A percentile compares a stretch with the other conserved stretches of the same genome.
phyloP scores from a whole-genome alignment of 371 early-diverging fungal genomes.

The Mortierella sp. region DNA sequence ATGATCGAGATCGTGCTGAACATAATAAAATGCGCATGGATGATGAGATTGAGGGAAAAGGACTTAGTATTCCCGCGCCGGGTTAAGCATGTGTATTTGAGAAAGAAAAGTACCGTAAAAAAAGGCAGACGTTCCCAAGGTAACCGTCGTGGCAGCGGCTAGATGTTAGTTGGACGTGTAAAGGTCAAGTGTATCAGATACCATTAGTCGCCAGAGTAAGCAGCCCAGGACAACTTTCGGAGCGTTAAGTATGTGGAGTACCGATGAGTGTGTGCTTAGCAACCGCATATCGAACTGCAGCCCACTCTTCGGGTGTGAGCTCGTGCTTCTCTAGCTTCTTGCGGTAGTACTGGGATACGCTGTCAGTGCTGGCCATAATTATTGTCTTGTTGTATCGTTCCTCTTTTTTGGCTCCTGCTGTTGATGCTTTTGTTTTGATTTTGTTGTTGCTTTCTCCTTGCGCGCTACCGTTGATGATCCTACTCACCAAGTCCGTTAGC shows the following conservation, averaged over 20 bases:
- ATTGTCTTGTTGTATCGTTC: neutral
- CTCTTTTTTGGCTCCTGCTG: neutral
- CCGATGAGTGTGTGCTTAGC: slow-evolving; percentile 47
- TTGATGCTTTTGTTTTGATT: too few relatives aligned
- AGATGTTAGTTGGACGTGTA: neutral
- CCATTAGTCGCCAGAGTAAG: neutral
- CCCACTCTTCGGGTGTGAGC: slow-evolving; percentile 43
- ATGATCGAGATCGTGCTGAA: slow-evolving; percentile 42
- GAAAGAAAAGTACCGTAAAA: slow-evolving; percentile 27
- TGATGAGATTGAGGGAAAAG: too few relatives aligned
- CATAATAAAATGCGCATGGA: neutral
- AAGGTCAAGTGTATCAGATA: neutral
- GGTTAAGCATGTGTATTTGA: too few relatives aligned
- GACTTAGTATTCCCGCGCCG: too few relatives aligned
- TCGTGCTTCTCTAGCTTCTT: slow-evolving; percentile 47
- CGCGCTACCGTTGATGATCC: neutral
- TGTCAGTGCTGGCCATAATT: slow-evolving; percentile 16
- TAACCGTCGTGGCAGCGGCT: slow-evolving; percentile 44
- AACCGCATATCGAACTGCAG: slow-evolving; percentile 44
- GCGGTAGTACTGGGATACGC: slow-evolving; percentile 43
- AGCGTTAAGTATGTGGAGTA: neutral
- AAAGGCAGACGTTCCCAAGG: slow-evolving; percentile 36
- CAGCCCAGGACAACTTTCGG: neutral
- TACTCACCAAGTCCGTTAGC: too few relatives aligned
- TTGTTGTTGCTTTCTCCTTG: neutral